phyloP scores from a whole-genome alignment of 1,284 basidiomycete genomes.

The Moesziomyces sp. region DNA sequence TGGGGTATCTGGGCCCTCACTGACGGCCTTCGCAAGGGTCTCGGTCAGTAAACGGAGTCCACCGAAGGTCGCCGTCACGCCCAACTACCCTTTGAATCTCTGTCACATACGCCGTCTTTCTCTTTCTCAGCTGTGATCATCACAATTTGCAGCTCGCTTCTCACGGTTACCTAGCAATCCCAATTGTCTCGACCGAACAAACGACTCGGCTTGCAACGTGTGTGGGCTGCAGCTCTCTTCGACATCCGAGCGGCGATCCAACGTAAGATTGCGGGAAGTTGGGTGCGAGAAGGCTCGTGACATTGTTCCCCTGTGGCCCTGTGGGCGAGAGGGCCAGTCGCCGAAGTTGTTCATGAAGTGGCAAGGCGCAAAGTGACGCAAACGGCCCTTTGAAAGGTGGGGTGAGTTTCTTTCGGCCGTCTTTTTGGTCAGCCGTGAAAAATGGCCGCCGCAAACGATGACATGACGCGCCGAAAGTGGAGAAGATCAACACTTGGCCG shows the following conservation, averaged over 20 bases:
- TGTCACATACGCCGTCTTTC: conserved; percentile 3
- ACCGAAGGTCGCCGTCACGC: no score
- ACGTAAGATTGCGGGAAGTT: no score
- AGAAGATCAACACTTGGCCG: not conserved
- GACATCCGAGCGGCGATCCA: no score
- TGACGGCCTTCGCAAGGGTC: conserved; percentile 61
- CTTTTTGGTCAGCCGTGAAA: not conserved
- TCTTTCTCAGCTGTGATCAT: conserved; percentile 1
- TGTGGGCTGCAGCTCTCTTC: no score
- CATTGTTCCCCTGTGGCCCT: no score
- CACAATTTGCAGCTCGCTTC: not conserved
- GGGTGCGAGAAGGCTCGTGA: no score
- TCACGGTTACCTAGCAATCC: not conserved
- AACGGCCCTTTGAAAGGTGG: not conserved
- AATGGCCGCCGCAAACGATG: not conserved
- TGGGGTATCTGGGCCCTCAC: conserved; percentile 71
- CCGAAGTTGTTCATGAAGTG: no score
- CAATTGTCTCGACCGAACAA: not conserved
- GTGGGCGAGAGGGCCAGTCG: no score
- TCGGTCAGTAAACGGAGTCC: conserved; percentile 25
- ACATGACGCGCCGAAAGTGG: conserved; percentile 6
- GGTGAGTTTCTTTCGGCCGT: not conserved
- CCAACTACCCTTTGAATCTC: not conserved
- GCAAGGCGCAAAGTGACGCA: conserved; percentile 1
- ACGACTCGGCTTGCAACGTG: no score